Percentiles rank a stretch among this genome's conserved stretches.
phyloP scores from a whole-genome alignment of 2,329 filamentous ascomycete genomes.

The Phialemoniopsis sp. region DNA sequence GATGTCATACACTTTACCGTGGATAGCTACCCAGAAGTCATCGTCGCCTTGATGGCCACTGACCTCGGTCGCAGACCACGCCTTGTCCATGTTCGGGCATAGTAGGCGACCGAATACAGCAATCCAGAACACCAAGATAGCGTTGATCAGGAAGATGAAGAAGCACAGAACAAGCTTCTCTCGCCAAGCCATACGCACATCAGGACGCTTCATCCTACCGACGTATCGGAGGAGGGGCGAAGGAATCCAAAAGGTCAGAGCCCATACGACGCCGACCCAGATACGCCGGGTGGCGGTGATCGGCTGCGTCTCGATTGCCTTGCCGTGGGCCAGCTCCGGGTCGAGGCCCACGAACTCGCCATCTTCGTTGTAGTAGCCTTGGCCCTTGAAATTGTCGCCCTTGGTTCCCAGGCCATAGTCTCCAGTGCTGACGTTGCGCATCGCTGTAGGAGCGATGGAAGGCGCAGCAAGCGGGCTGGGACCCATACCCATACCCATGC shows the following conservation, averaged over 20 bases:
- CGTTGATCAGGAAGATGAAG: constrained; percentile 80
- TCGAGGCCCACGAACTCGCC: constrained; percentile 71
- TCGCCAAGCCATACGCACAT: constrained; percentile 95
- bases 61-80: constrained; percentile 72
- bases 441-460: constrained; percentile 55
- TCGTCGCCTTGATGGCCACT: constrained; percentile 62
- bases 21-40: constrained; percentile 84
- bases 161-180: constrained; percentile 85
- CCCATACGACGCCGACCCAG: constrained; percentile 84
- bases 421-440: constrained; percentile 57
- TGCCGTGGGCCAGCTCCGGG: constrained; percentile 71
- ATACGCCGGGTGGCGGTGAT: constrained; percentile 61
- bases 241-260: constrained; percentile 89
- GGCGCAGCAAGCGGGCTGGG: constrained; percentile 40
- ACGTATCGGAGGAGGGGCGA: constrained; percentile 76
- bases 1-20: constrained; percentile 88
- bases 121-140: constrained; percentile 83
- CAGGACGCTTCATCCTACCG: constrained; percentile 94
- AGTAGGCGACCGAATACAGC: constrained; percentile 78
- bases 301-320: constrained; percentile 67
- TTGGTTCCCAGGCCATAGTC: constrained; percentile 89
- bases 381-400: constrained; percentile 72
- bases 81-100: constrained; percentile 90
- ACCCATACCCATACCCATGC: constrained; percentile 15
- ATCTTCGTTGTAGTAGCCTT: constrained; percentile 70